Conservation (phyloP, 352 stramenopile genomes). For the Phytophthora pini region DNA sequence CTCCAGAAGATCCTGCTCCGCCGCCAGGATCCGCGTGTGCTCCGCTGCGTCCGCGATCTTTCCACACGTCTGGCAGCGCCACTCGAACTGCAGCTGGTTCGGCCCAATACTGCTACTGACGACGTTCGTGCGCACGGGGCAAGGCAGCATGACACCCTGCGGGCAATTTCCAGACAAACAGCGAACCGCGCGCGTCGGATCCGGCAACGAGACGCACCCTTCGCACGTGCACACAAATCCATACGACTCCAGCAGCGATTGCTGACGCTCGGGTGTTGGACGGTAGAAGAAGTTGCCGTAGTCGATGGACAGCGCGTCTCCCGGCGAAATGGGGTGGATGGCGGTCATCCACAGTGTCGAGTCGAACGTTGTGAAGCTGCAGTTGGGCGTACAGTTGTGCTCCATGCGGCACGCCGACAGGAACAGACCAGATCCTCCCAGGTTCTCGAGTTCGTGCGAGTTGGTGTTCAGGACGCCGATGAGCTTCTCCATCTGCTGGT, state of each 20-base stretch:
- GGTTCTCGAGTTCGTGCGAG: conserved; percentile 76
- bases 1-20: conserved; percentile 63
- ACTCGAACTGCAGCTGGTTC: conserved; percentile 61
- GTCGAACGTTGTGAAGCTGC: conserved; percentile 78
- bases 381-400: conserved; percentile 76
- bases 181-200: conserved; percentile 63
- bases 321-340: conserved; percentile 64
- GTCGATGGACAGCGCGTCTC: conserved; percentile 78
- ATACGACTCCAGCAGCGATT: conserved; percentile 67
- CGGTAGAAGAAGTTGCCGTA: conserved; percentile 86
- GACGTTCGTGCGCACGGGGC: conserved; percentile 33
- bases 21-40: conserved; percentile 40
- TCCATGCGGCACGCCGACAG: conserved; percentile 77
- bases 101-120: conserved; percentile 33
- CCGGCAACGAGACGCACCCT: conserved; percentile 53
- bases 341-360: conserved; percentile 79
- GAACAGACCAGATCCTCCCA: conserved; percentile 76
- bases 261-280: conserved; percentile 61
- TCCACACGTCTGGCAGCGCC: conserved; percentile 57
- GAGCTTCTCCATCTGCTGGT: conserved; percentile 66
- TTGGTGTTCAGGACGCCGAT: conserved; percentile 83
- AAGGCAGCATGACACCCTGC: conserved; percentile 56
- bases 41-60: conserved; percentile 43
- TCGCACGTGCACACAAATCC: conserved; percentile 72
- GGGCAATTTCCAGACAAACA: conserved; percentile 45